phyloP scores from a whole-genome alignment of 2,329 filamentous ascomycete species.

The Dactylellina haptotyla region DNA sequence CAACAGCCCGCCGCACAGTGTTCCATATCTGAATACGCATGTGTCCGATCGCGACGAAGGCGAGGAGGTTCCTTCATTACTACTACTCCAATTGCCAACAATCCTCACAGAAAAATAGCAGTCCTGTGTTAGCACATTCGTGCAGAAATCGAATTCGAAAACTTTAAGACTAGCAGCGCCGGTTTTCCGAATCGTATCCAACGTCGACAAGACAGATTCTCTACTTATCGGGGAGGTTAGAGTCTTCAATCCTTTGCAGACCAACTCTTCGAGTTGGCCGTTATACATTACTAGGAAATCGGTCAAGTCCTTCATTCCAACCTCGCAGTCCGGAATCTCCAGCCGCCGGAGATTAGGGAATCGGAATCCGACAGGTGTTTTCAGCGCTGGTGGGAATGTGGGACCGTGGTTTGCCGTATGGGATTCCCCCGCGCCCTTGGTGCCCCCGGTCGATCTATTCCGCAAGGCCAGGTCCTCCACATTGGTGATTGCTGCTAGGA shows the following conservation, averaged over 20 bases:
- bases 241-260: background rate
- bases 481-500: conserved; percentile 3
- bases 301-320: background rate
- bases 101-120: background rate
- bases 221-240: background rate
- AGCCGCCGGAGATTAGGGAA: conserved; percentile 9
- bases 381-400: background rate
- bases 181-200: background rate
- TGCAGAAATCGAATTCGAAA: background rate
- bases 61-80: background rate
- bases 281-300: background rate
- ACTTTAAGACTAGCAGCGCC: background rate
- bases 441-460: background rate
- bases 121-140: background rate
- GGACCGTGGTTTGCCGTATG: background rate
- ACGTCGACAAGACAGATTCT: background rate
- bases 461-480: background rate
- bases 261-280: background rate
- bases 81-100: background rate
- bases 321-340: background rate
- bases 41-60: no score
- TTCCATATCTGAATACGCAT: no score
- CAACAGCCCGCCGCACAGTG: no score
- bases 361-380: background rate
- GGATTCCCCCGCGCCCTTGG: background rate